phyloP scores from a whole-genome alignment of 495 filamentous ascomycete genomes.

The Penicillium tannophilum region DNA sequence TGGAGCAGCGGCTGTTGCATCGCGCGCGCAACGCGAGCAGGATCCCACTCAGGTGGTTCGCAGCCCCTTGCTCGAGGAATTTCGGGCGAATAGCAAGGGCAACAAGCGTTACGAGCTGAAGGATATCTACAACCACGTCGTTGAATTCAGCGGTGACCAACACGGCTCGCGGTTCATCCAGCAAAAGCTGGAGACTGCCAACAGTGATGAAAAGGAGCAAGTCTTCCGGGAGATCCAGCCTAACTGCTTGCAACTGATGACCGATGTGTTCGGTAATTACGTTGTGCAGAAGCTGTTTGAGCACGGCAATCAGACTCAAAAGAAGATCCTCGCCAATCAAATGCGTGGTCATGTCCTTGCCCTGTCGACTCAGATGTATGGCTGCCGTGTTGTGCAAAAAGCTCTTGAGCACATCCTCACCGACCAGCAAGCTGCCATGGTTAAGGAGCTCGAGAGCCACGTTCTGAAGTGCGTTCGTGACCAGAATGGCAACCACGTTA shows the following conservation, averaged over 20 bases:
- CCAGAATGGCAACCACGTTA: constrained; percentile 95
- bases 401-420: constrained; percentile 89
- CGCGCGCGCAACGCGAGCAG: constrained; percentile 61
- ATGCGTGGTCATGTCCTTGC: constrained; percentile 84
- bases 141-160: constrained; percentile 95
- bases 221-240: constrained; percentile 85
- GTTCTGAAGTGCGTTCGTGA: constrained; percentile 82
- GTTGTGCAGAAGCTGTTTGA: constrained; percentile 98
- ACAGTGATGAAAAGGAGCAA: constrained; percentile 95
- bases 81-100: constrained; percentile 71
- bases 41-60: constrained; percentile 65
- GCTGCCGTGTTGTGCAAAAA: constrained; percentile 97
- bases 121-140: constrained; percentile 87
- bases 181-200: constrained; percentile 89
- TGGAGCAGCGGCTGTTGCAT: constrained; percentile 38
- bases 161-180: constrained; percentile 96
- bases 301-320: constrained; percentile 92
- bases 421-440: constrained; percentile 84
- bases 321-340: constrained; percentile 77
- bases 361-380: constrained; percentile 89
- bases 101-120: constrained; percentile 85
- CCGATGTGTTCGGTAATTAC: constrained; percentile 96
- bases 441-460: constrained; percentile 79
- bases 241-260: constrained; percentile 87
- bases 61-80: constrained; percentile 78